Evolutionary conservation across 352 stramenopile genomes (phyloP), one percentile per base, ranked within the genome.

Genomic region (Phytophthora ohioensis): DNA sequence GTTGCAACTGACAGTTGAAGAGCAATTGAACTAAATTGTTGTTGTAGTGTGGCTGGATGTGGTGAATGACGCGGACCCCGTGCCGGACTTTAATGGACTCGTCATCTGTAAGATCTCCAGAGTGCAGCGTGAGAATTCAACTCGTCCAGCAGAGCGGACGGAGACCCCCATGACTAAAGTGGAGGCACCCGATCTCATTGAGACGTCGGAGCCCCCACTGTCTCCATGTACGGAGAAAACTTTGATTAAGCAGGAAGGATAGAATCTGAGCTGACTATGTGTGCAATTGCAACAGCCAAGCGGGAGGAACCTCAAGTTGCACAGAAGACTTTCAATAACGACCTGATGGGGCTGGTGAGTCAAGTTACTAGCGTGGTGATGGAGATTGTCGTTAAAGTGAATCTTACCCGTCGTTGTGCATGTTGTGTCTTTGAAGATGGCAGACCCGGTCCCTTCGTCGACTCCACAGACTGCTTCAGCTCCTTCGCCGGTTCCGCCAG

Each of bases 21-120:
- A 71, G 67, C 60, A 58, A 56, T 15, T 57, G n/a, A 62, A 0
- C 17, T 15, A 32, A 48, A 32, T 62, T 41, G 36, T 31, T 61
- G 42, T 5, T 35, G 15, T 62, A 95, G 88, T 95, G 49, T 95
- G 88, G 88, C 71, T 95, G 36, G 88, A 95, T 35, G 61, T 95
- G 45, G 79, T 86, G 49, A 83, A 93, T 60, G 86, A 94, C 67
- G 54, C 69, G 3, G 88, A 95, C 43, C 67, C 73, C 0, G 80
- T 95, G n/a, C 88, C 88, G 1, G 85, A 93, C 53, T 95, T 88
- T 67, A 91, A 95, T 48, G 88, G 88, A 4, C 72, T 94, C 21
- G 76, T 95, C 39, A 76, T 95, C 49, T 89, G 78, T 63, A 95
- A 95, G 74, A 91, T 95, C 53, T 84, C 88, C 15, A 84, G 88